Percentiles rank a stretch among this genome's conserved stretches.
Conservation (phyloP, 1,139 yeast genomes). For the Taphrina populina region DNA sequence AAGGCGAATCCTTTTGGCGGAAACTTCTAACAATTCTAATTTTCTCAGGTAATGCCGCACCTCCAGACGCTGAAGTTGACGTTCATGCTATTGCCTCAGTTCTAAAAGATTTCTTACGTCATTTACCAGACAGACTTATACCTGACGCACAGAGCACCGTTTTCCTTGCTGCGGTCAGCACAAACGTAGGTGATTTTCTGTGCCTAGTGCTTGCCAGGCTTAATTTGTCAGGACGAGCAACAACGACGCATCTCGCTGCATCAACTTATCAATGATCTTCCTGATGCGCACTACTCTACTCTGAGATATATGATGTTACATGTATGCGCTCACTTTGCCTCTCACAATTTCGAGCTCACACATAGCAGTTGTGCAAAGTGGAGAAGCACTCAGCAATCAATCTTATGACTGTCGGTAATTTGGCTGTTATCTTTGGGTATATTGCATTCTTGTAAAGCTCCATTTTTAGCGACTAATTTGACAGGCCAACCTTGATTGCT, state of each 20-base stretch:
- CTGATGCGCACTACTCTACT: conserved; percentile 94
- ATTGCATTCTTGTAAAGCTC: not conserved
- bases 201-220: not conserved
- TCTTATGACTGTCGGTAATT: conserved; percentile 75
- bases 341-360: not conserved
- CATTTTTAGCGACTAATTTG: not conserved
- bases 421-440: conserved; percentile 85
- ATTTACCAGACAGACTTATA: conserved; percentile 76
- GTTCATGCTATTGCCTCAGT: conserved; percentile 66
- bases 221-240: conserved; percentile 49
- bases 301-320: conserved; percentile 81
- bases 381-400: conserved; percentile 62
- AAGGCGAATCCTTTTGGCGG: not conserved
- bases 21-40: not conserved
- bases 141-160: conserved; percentile 70
- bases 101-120: conserved; percentile 71
- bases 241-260: conserved; percentile 73
- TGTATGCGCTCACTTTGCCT: conserved; percentile 54
- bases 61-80: conserved; percentile 41
- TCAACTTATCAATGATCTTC: conserved; percentile 79
- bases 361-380: conserved; percentile 45
- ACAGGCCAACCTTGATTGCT: conserved; percentile 3
- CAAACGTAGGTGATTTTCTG: too few relatives aligned
- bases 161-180: conserved; percentile 74
- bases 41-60: not conserved